Base-by-base conservation (phyloP, 192 early-diverging fungal species). In the Rhizophagus prolifer region DNA sequence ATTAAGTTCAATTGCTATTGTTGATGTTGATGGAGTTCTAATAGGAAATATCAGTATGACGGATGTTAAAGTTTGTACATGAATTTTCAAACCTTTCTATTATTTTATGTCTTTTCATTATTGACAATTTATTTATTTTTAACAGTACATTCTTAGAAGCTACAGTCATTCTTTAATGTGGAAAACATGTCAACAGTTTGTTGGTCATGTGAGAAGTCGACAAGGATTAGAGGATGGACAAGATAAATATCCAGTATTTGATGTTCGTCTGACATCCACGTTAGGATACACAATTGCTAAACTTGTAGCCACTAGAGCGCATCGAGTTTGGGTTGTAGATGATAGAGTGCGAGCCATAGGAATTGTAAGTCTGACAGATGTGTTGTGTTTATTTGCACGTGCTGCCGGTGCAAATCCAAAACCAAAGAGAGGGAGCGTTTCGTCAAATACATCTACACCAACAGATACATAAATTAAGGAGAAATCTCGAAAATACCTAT, bases 321-420 rank as follows among this genome's bases (percentile, higher is more conserved):
- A 95, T 69, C 89, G 94, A 47, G 85, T 95, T 13, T 95, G 93
- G 93, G 91, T 94, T 5, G 86, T 85, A 28, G 86, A 90, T 62
- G 86, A 88, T 26, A 50, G 75, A 23, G 87, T 86, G 14, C 81
- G 82, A 62, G 82, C 86, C 23, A 81, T 88, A n/a, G 92, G 92
- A 16, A 88, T 95, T 19, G 90, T 95, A 9, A 92, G 90, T 28
- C 84, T 95, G 13, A 95, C 94, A 23, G 94, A 95, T 78, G 84
- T 95, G 13, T 83, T 94, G 79, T 81, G 88, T 6, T 80, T 91
- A 64, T 79, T 93, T 34, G 72, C 72, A 44, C 72, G 58, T 10
- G 5, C 31, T 61, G 72, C 72, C 23, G 72, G 59, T 10, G 72
- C 36, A 41, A 59, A 59, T 41, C 58, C 71, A 31, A 59, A 59